Percentiles rank a stretch among this genome's conserved stretches.
phyloP scores from a whole-genome alignment of 371 early-diverging fungal genomes.

The Conidiobolus incongruus region DNA sequence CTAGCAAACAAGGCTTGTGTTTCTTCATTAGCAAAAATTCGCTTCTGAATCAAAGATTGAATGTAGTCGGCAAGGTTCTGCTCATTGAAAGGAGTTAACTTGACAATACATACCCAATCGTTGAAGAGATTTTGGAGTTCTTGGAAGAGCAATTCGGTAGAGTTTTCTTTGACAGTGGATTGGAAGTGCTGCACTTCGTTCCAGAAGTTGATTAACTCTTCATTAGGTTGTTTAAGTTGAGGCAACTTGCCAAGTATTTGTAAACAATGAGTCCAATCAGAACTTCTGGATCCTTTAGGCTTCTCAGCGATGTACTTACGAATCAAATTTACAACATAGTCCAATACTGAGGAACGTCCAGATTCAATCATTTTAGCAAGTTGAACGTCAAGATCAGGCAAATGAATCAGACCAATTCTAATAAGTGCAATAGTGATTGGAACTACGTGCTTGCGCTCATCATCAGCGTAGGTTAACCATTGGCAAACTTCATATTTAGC shows the following conservation, averaged over 20 bases:
- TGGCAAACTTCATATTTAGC: conserved; percentile 60
- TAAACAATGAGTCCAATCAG: too few species aligned
- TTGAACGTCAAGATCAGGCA: conserved; percentile 68
- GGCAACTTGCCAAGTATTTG: neutral
- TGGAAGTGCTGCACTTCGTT: conserved; percentile 10
- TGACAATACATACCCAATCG: conserved; percentile 79
- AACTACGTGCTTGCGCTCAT: conserved; percentile 80
- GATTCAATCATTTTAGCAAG: conserved; percentile 58
- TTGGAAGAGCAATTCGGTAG: conserved; percentile 5
- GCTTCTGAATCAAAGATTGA: conserved; percentile 41
- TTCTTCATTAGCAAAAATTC: conserved; percentile 48
- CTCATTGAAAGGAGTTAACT: conserved; percentile 59
- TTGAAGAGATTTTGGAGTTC: conserved; percentile 46
- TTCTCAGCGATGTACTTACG: conserved; percentile 42
- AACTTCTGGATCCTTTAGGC: conserved; percentile 31
- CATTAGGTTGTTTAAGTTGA: conserved; percentile 30
- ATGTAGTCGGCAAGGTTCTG: conserved; percentile 36
- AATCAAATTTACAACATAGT: conserved; percentile 59
- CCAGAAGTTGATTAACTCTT: conserved; percentile 13
- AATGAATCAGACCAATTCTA: conserved; percentile 42
- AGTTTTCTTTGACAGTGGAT: conserved; percentile 5
- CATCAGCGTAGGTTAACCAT: conserved; percentile 87
- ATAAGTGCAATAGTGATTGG: conserved; percentile 63
- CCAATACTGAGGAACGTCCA: conserved; percentile 38
- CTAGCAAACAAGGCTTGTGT: conserved; percentile 70